phyloP scores from a whole-genome alignment of 257 asterid genomes.

The Solanum lignicaule region DNA sequence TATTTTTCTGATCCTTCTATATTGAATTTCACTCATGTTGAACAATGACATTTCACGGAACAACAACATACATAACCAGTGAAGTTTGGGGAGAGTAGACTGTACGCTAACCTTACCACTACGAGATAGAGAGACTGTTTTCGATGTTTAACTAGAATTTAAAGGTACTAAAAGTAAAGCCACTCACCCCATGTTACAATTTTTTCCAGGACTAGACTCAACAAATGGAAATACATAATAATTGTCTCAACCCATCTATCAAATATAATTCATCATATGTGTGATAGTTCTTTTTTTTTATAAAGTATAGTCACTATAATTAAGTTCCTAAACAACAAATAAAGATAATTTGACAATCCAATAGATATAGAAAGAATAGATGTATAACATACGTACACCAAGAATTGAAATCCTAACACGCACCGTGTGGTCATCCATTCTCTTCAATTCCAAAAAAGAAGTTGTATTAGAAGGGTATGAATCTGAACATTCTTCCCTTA shows the following conservation, averaged over 20 bases:
- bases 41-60: background rate
- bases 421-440: too few species aligned
- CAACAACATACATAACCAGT: background rate
- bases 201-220: background rate
- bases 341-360: background rate
- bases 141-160: too few species aligned
- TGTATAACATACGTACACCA: background rate
- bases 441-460: too few species aligned
- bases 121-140: too few species aligned
- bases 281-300: too few species aligned
- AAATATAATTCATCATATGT: too few species aligned
- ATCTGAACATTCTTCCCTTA: background rate
- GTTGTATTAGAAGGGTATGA: too few species aligned
- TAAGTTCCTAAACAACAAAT: background rate
- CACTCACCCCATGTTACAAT: too few species aligned
- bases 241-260: background rate
- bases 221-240: background rate
- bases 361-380: background rate
- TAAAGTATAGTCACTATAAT: background rate
- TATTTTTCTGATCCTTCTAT: background rate
- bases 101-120: too few species aligned
- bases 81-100: too few species aligned
- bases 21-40: background rate
- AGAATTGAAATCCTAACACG: background rate
- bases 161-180: too few species aligned